Evolutionary conservation across 805 yeast species (phyloP), one percentile per base, ranked within the genome.

Genomic region (Ogataea kodamae): DNA sequence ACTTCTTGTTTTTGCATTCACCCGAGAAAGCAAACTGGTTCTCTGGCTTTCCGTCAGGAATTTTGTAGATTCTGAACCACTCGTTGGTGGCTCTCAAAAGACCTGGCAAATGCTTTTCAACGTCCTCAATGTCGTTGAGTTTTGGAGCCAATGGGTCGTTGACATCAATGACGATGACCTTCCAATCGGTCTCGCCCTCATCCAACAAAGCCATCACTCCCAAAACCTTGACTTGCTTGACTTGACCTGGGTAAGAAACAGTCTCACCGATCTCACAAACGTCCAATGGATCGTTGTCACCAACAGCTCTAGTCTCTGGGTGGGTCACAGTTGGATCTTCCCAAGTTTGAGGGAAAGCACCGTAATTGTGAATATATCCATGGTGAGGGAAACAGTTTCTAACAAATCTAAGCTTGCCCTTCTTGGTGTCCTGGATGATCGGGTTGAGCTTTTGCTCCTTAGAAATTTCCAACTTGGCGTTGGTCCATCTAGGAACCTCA

Each of bases 361-460:
- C 98, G 63, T 90, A 90, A 72, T 92, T 92, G 72, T 88, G 96
- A 52, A 90, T 90, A 73, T 92, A 90, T 53, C 98, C 98, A 64
- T 92, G 95, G 72, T 85, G 95, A 34, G 98, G 98, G 86, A 90
- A 90, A 64, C 95, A 79, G 77, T 92, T 92, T 71, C 95, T 81
- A 41, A 92, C 97, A 53, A 81, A 92, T 70, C 97, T 80, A 57
- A 88, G 77, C 65, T 87, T 82, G 50, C 97, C 97, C 74, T 92
- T 90, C 74, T 92, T 92, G 59, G 94, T 85, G 67, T 92, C 98
- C 72, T 92, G 98, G 43, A 85, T 71, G 53, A 92, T 92, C 55
- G 98, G 98, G 73, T 92, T 92, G 60, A 88, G 73, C 28, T 75
- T 65, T 51, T 68, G 68, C 54, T 84, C 95, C 69, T 88, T 89